Evolutionary conservation across 129 eudicot genomes (phyloP).

Genomic region (Tagetes patula): DNA sequence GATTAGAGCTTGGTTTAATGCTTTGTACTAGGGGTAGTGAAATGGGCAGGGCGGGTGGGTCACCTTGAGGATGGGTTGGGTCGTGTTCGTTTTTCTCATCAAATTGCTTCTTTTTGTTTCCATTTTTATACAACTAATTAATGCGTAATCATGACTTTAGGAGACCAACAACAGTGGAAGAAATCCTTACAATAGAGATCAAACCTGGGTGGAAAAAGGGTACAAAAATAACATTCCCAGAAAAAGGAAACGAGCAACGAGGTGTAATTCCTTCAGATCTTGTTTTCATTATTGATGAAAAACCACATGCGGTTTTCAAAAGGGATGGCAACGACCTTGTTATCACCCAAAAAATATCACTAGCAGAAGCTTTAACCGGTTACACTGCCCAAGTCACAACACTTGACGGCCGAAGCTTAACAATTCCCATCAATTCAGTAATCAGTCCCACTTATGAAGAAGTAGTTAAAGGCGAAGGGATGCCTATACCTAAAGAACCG

Average conservation of each 20-base stretch:
- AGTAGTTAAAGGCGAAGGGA: constrained; percentile 67
- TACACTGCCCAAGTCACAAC: constrained; percentile 59
- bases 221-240: constrained; percentile 68
- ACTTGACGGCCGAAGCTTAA: constrained; percentile 56
- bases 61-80: background rate
- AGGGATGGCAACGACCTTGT: constrained; percentile 72
- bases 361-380: constrained; percentile 69
- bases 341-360: constrained; percentile 51
- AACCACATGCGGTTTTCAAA: constrained; percentile 59
- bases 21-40: background rate
- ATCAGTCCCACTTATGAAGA: constrained; percentile 68
- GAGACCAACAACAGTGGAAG: constrained; percentile 66
- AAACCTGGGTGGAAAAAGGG: constrained; percentile 87
- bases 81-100: background rate
- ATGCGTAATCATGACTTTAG: constrained; percentile 33
- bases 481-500: constrained; percentile 76
- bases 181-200: constrained; percentile 61
- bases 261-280: constrained; percentile 63
- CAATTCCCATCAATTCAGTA: constrained; percentile 56
- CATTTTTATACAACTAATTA: background rate
- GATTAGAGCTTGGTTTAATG: background rate
- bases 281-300: constrained; percentile 64
- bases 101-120: background rate
- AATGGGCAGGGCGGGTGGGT: background rate
- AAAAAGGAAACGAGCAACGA: constrained; percentile 70